Conservation (phyloP, 2,329 filamentous ascomycete genomes). For the Rhynchosporium agropyri region DNA sequence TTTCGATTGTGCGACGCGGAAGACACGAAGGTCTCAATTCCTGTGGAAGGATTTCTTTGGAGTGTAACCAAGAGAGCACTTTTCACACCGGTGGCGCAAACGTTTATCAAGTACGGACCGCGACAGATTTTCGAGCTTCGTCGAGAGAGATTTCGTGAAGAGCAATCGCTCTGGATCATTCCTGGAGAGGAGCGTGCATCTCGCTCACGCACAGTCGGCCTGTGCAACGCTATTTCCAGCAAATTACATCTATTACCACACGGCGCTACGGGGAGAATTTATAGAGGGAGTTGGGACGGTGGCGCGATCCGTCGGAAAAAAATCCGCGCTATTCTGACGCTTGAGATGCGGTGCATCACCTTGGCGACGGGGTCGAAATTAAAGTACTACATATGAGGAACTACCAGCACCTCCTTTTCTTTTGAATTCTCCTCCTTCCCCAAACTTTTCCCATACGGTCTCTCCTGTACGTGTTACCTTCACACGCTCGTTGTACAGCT, state of each 20-base stretch:
- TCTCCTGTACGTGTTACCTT: not conserved
- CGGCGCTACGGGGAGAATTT: slow-evolving; percentile 2
- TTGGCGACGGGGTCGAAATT: slow-evolving; percentile 4
- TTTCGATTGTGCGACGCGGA: too few species aligned
- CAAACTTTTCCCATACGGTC: not conserved
- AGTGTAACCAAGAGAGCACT: too few species aligned
- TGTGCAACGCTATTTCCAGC: slow-evolving; percentile 2
- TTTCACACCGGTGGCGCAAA: too few species aligned
- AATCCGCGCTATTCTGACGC: slow-evolving; percentile 2
- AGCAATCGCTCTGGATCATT: not conserved
- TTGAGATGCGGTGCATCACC: slow-evolving; percentile 6
- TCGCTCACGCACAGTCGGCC: not conserved
- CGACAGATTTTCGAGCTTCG: too few species aligned
- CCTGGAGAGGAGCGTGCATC: slow-evolving; percentile 10
- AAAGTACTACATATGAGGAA: slow-evolving; percentile 4
- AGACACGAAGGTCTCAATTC: too few species aligned
- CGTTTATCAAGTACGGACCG: too few species aligned
- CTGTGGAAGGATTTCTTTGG: too few species aligned
- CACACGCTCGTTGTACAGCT: not conserved
- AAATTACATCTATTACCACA: not conserved
- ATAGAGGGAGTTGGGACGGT: not conserved
- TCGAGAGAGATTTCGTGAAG: not conserved
- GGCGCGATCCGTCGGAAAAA: slow-evolving; percentile 4
- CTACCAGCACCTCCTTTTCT: not conserved
- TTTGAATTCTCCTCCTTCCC: not conserved